Evolutionary conservation across 1,284 basidiomycete genomes (phyloP).

Genomic region (Heterobasidion occidentale): DNA sequence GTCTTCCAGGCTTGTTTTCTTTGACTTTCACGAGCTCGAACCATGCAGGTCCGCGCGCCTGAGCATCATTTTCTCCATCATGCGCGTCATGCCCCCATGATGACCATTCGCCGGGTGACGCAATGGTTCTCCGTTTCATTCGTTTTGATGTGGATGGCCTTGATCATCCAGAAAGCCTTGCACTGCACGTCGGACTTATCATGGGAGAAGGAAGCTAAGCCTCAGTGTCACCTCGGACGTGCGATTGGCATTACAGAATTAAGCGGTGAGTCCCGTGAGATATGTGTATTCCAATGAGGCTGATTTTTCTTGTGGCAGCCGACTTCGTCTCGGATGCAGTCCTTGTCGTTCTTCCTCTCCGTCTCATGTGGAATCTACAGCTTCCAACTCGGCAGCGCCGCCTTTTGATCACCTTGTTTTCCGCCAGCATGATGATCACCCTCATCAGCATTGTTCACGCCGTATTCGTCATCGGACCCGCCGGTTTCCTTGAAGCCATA

Average conservation of each 20-base stretch:
- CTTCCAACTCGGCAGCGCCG: background rate
- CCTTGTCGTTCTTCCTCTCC: background rate
- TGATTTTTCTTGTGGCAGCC: background rate
- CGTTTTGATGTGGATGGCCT: background rate
- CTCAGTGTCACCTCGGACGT: background rate
- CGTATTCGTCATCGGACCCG: background rate
- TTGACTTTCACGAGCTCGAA: background rate
- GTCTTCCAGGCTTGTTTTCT: background rate
- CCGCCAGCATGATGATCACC: background rate
- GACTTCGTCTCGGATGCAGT: background rate
- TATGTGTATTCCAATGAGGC: background rate
- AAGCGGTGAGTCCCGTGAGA: background rate
- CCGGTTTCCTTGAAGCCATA: background rate
- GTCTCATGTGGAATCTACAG: background rate
- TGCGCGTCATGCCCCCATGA: background rate
- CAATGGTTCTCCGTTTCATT: background rate
- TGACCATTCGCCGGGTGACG: background rate
- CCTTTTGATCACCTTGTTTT: background rate
- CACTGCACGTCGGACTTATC: background rate
- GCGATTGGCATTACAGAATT: background rate
- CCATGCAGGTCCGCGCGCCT: background rate
- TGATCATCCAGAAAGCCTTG: background rate
- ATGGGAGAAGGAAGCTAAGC: background rate
- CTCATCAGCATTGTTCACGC: background rate
- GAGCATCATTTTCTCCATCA: background rate